Percentiles rank a stretch among this genome's conserved stretches.
Evolutionary conservation across 2,329 filamentous ascomycete species (phyloP).

Genomic region (Pseudopyrenochaeta lycopersici): DNA sequence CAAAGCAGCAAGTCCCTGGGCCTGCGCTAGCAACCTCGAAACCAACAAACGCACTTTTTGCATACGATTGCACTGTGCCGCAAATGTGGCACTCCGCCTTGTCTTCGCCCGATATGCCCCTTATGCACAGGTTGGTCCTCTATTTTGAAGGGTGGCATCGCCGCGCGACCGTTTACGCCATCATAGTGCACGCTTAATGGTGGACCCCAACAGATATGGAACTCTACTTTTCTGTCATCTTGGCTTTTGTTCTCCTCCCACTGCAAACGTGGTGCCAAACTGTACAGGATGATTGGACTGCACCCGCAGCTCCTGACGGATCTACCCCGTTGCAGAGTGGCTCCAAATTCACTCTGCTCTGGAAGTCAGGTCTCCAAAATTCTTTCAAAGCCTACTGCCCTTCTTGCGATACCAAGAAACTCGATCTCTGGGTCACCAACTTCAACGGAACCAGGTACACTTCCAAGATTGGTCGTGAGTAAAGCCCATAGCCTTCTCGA

Average conservation of each 20-base stretch:
- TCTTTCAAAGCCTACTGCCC: slow-evolving; percentile 14
- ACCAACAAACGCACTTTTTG: slow-evolving; percentile 5
- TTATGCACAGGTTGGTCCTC: slow-evolving; percentile 3
- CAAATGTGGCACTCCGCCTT: slow-evolving; percentile 2
- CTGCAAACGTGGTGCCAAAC: slow-evolving; percentile 18
- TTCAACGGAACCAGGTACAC: slow-evolving; percentile 13
- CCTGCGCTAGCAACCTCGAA: slow-evolving; percentile 1
- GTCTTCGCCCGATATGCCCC: neutral
- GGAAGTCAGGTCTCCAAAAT: slow-evolving; percentile 18
- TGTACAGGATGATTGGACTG: slow-evolving; percentile 25
- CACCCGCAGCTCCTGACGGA: slow-evolving; percentile 22
- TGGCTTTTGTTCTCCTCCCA: slow-evolving; percentile 8
- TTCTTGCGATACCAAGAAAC: slow-evolving; percentile 15
- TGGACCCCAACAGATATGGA: slow-evolving; percentile 2
- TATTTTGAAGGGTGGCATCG: slow-evolving; percentile 1
- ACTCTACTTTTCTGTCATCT: slow-evolving; percentile 3
- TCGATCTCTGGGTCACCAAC: slow-evolving; percentile 28
- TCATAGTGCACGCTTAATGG: neutral
- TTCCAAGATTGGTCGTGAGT: slow-evolving; percentile 22
- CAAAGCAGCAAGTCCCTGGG: neutral
- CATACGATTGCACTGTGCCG: slow-evolving; percentile 6
- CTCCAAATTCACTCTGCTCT: slow-evolving; percentile 19
- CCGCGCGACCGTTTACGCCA: neutral
- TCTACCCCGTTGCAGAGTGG: slow-evolving; percentile 22
- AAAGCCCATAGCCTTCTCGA: neutral